Base-by-base conservation (phyloP, 306 rosid genomes). In the Trifolium fragiferum region DNA sequence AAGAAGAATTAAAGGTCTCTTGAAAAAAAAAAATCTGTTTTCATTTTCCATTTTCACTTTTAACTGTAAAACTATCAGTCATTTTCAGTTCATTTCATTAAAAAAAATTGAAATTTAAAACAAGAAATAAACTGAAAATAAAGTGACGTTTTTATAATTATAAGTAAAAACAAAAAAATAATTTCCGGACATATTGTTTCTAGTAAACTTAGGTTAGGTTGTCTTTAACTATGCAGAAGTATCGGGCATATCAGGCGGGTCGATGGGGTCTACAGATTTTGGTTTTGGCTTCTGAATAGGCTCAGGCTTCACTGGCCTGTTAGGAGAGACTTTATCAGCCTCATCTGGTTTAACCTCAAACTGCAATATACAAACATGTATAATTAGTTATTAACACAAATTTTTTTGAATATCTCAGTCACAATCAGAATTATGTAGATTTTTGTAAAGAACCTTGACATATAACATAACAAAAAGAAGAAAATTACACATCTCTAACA, bases 261-360 rank as follows among this genome's bases (percentile, higher is more conserved):
- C 60, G 27, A 20, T 58, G 6, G 86, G 54, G 67, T 80, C 82
- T 32, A 46, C 73, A n/a, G 85, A 78, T 25, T 68, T 78, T 4
- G 81, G 83, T 66, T 61, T 76, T 4, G 85, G 88, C 86, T 85
- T 91, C 49, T 70, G 72, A 72, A 65, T 85, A 11, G 40, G 40
- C 10, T 60, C 89, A 32, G 88, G 88, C 83, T 86, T 80, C 7
- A 62, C 63, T 57, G 91, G 90, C 70, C 96, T 83, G 74, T 86
- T 87, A 4, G 97, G 94, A 79, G 90, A 82, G 43, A 87, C 87
- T 85, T 89, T 87, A 73, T 82, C 85, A 58, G 80, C 97, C 65
- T 70, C 38, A 12, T 84, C 94, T 3, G 75, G 53, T 65, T 37
- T 55, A 25, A 84, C 72, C 1, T 84, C 87, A 80, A 89, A 91